These are phyloP conservation scores for Leptographium wingfieldii DNA, from an alignment of 2,329 filamentous ascomycete species.

Conservation along the genomic window DNA sequence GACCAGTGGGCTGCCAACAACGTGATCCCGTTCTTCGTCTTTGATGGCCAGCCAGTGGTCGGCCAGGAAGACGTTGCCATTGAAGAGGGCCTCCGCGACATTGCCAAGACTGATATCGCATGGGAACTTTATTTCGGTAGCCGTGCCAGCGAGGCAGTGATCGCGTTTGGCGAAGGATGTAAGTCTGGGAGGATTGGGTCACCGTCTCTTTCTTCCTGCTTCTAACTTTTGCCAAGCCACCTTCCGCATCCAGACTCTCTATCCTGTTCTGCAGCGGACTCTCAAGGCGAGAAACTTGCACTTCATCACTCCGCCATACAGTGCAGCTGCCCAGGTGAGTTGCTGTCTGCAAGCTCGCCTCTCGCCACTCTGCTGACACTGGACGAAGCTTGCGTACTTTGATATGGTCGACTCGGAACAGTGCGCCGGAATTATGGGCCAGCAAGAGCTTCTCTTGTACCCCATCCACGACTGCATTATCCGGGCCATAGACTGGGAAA, in stretches of 20 bases:
- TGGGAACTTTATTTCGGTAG: constrained; percentile 81
- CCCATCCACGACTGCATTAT: constrained; percentile 68
- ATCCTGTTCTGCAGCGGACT: constrained; percentile 63
- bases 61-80: constrained; percentile 61
- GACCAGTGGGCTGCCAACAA: constrained; percentile 55
- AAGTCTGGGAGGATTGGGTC: constrained; percentile 6
- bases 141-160: constrained; percentile 67
- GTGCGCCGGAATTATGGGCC: constrained; percentile 67
- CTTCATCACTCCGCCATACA: constrained; percentile 77
- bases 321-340: constrained; percentile 68
- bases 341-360: background rate
- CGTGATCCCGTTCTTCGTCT: constrained; percentile 77
- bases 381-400: constrained; percentile 59
- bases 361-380: background rate
- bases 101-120: constrained; percentile 60
- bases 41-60: constrained; percentile 73
- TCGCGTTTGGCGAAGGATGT: constrained; percentile 64
- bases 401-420: constrained; percentile 54
- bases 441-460: constrained; percentile 76
- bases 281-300: constrained; percentile 56
- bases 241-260: constrained; percentile 58
- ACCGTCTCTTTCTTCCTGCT: background rate
- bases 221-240: constrained; percentile 42
- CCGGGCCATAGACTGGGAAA: constrained; percentile 53
- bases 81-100: constrained; percentile 51